Conservation (phyloP, 805 yeast genomes). For the Cephaloascus fragrans region DNA sequence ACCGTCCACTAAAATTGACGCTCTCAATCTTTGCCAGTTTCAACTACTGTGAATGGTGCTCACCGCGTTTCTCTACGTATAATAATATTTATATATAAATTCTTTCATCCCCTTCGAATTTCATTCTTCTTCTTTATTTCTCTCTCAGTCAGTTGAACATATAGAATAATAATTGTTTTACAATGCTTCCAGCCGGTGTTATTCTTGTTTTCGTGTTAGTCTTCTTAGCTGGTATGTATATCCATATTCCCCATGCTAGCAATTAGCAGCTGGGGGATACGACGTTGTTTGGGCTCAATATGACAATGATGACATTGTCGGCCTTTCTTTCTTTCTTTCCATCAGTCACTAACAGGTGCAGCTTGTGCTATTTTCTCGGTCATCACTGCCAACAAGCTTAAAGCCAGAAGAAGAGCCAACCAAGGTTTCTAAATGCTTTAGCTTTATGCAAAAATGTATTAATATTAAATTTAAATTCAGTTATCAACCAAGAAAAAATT, state of each 20-base stretch:
- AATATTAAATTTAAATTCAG: neutral
- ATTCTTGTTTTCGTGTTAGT: constrained; percentile 31
- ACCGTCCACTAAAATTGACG: too few relatives aligned
- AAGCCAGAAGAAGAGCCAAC: constrained; percentile 12
- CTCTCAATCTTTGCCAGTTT: too few relatives aligned
- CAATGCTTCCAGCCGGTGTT: constrained; percentile 39
- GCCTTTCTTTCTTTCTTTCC: neutral
- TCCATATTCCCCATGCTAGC: constrained; percentile 13
- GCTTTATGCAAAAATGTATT: too few relatives aligned
- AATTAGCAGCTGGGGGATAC: too few relatives aligned
- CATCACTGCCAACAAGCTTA: constrained; percentile 10
- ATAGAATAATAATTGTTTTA: constrained; percentile 2
- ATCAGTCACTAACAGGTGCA: neutral
- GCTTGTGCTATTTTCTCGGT: constrained; percentile 5
- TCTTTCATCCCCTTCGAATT: too few relatives aligned
- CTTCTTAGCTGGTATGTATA: constrained; percentile 19
- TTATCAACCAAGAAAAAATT: neutral
- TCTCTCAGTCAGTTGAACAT: too few relatives aligned
- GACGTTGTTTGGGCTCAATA: too few relatives aligned
- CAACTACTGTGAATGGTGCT: too few relatives aligned
- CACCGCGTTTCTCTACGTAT: too few relatives aligned
- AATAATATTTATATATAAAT: too few relatives aligned
- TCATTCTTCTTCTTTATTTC: too few relatives aligned
- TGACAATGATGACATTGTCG: too few relatives aligned
- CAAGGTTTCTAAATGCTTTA: neutral